Evolutionary conservation across 1,139 yeast genomes (phyloP).

Genomic region (Nakaseomyces bracarensis): DNA sequence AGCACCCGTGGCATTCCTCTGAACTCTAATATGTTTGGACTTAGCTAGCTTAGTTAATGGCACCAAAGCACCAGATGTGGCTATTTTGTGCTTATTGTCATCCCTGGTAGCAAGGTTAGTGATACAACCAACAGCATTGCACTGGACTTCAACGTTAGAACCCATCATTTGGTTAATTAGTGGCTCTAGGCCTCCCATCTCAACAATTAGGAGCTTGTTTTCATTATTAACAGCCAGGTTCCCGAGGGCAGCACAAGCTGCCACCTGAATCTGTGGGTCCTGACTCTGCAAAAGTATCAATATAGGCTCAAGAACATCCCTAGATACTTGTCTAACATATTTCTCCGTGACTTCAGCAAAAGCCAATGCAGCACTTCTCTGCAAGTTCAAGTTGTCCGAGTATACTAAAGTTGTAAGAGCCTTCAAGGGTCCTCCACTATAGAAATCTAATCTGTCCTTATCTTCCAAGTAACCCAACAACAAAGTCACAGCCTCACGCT

Average conservation of each 20-base stretch:
- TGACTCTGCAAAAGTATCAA: constrained; percentile 75
- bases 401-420: constrained; percentile 90
- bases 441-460: constrained; percentile 59
- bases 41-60: constrained; percentile 92
- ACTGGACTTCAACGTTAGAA: constrained; percentile 93
- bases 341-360: constrained; percentile 98
- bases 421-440: constrained; percentile 79
- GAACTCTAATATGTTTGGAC: constrained; percentile 90
- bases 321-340: constrained; percentile 80
- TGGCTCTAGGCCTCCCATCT: constrained; percentile 97
- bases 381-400: constrained; percentile 88
- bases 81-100: constrained; percentile 90
- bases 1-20: constrained; percentile 98
- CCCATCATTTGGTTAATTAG: constrained; percentile 96
- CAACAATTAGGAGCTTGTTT: constrained; percentile 85
- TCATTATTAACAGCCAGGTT: constrained; percentile 94
- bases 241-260: constrained; percentile 98
- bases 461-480: constrained; percentile 83
- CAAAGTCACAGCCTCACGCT: constrained; percentile 90
- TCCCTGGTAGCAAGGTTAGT: constrained; percentile 98
- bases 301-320: constrained; percentile 90
- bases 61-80: constrained; percentile 91
- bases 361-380: constrained; percentile 95
- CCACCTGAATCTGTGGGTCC: constrained; percentile 93
- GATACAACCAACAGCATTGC: constrained; percentile 98